phyloP scores from a whole-genome alignment of 2,329 filamentous ascomycete species.

The Cercospora sp. region DNA sequence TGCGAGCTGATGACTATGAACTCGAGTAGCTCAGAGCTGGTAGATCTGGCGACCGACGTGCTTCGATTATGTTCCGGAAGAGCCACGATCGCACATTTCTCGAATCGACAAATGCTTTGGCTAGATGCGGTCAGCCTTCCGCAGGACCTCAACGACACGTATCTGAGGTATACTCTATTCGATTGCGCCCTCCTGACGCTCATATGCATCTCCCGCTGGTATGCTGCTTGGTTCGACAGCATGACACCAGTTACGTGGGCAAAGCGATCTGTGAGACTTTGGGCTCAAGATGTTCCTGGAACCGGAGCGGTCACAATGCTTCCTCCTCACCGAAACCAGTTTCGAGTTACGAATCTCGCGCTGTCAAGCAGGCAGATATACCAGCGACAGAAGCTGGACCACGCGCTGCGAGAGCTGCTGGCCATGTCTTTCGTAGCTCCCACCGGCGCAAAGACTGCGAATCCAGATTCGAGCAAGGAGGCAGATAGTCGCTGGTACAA shows the following conservation, averaged over 20 bases:
- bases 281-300: background rate
- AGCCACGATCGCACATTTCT: conserved; percentile 1
- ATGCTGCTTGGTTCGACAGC: conserved; percentile 1
- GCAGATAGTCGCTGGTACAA: background rate
- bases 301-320: background rate
- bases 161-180: background rate
- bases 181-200: conserved; percentile 8
- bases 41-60: background rate
- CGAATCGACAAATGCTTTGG: background rate
- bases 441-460: too few relatives aligned
- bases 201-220: background rate
- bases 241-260: background rate
- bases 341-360: background rate
- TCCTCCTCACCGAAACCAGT: background rate
- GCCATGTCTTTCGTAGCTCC: background rate
- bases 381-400: background rate
- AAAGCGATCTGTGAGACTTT: conserved; percentile 1
- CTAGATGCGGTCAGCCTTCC: background rate
- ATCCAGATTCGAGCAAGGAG: background rate
- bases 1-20: background rate
- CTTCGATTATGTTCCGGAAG: conserved; percentile 7
- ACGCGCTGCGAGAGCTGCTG: background rate
- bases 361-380: background rate
- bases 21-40: background rate
- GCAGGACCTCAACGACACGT: background rate